Conservation (phyloP, 2,329 filamentous ascomycete species). For the Aspergillus felis region DNA sequence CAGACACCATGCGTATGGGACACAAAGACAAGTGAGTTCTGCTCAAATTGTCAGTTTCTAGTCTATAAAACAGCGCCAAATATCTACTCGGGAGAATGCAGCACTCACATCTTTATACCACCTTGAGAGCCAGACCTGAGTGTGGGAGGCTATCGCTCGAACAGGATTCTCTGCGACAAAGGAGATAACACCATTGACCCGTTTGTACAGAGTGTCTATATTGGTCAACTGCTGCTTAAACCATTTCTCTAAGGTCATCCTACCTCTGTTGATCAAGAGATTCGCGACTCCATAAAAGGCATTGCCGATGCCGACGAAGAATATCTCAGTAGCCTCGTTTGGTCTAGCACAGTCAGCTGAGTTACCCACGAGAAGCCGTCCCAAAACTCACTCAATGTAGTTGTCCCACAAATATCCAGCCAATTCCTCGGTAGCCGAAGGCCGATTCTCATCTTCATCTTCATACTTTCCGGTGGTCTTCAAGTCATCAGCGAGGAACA, state of each 20-base stretch:
- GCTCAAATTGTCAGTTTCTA: conserved; percentile 2
- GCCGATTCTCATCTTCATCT: conserved; percentile 48
- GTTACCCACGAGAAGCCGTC: background rate
- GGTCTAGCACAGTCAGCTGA: conserved; percentile 44
- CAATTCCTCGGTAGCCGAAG: conserved; percentile 61
- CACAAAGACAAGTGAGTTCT: conserved; percentile 75
- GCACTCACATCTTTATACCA: conserved; percentile 71
- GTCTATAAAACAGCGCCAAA: background rate
- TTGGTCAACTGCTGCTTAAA: conserved; percentile 5
- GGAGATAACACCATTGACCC: conserved; percentile 69
- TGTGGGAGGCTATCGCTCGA: conserved; percentile 73
- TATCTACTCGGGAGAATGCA: background rate
- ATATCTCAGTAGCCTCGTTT: conserved; percentile 65
- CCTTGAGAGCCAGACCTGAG: conserved; percentile 61
- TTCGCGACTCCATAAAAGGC: conserved; percentile 81
- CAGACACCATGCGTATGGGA: conserved; percentile 72
- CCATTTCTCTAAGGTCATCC: conserved; percentile 9
- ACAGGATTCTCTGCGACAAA: conserved; percentile 74
- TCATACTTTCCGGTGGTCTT: conserved; percentile 39
- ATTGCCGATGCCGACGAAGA: conserved; percentile 85
- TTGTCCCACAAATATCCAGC: conserved; percentile 94
- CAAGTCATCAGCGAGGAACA: conserved; percentile 23
- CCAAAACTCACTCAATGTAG: conserved; percentile 66
- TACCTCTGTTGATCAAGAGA: conserved; percentile 73
- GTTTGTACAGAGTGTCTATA: conserved; percentile 57